Evolutionary conservation across 2,329 filamentous ascomycete species (phyloP), one percentile per base, ranked within the genome.

Genomic region (Colletotrichum sp.): DNA sequence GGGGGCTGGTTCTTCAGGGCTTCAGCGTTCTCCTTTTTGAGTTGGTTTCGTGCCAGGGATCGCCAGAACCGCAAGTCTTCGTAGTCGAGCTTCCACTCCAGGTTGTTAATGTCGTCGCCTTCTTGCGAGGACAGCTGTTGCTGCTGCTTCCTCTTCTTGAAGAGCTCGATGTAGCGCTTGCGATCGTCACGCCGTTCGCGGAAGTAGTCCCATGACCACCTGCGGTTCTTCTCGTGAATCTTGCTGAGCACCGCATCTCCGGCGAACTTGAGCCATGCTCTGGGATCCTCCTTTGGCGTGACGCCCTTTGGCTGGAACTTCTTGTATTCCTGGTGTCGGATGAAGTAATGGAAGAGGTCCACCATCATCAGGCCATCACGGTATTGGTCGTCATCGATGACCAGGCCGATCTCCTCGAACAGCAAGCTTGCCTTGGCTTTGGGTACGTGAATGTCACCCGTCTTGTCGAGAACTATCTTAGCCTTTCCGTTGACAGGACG

Each of bases 1-100:
- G 84, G 87, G 32, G 79, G 86, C 78, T 81, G 87, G 81, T 90
- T 89, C 81, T 95, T 97, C 80, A 96, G 92, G n/a, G 96, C 92
- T 39, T 95, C 94, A 3, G 97, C 93, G 78, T 98, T 98, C 82
- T 99, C 97, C 83, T 98, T 98, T 80, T 95, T 95, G 16, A 99
- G 88, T 83, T 99, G 95, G 79, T 98, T 99, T 28, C 97, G 93
- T 34, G 96, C 97, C 72, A 99, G 84, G 0, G 97, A 98, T 78
- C 97, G 91, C 96, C 97, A 99, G 86, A 99, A 99, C 6, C 97
- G 94, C 69, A 99, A 89, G 82, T 99, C 98, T 83, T 99, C 97
- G 82, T 99, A 99, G 39, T 90, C 93, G 3, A 98, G 89, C 82
- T 98, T 98, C 87, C 91, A 92, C 83, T 99, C 97, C 4, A 99